phyloP scores from a whole-genome alignment of 2,329 filamentous ascomycete species.

The Penicillium sp. region DNA sequence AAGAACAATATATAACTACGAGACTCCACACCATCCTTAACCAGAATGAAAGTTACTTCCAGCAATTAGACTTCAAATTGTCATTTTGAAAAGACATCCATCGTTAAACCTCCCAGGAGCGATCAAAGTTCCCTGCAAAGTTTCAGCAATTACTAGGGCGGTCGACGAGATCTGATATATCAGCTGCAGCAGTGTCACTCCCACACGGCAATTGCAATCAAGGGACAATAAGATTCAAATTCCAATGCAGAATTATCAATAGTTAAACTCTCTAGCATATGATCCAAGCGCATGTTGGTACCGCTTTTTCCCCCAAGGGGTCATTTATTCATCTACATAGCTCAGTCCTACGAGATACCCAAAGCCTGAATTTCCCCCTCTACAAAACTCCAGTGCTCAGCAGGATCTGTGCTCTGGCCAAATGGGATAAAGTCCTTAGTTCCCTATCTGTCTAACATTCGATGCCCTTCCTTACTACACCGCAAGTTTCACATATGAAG shows the following conservation, averaged over 20 bases:
- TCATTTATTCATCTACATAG: neutral
- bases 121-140: neutral
- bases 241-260: conserved; percentile 3
- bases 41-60: neutral
- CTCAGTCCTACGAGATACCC: neutral
- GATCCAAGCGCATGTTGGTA: neutral
- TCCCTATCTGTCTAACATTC: neutral
- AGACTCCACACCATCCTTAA: neutral
- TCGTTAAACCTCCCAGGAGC: neutral
- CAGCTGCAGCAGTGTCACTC: neutral
- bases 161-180: conserved; percentile 1
- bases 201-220: conserved; percentile 3
- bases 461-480: neutral
- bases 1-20: neutral
- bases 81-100: neutral
- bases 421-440: neutral
- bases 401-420: neutral
- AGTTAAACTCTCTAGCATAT: conserved; percentile 4
- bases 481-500: neutral
- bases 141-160: neutral
- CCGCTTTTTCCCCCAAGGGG: neutral
- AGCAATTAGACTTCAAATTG: neutral
- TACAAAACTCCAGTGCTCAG: neutral
- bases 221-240: conserved; percentile 1
- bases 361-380: neutral